Evolutionary conservation across 441 rosid genomes (phyloP).

Genomic region (Theobroma grandiflorum): DNA sequence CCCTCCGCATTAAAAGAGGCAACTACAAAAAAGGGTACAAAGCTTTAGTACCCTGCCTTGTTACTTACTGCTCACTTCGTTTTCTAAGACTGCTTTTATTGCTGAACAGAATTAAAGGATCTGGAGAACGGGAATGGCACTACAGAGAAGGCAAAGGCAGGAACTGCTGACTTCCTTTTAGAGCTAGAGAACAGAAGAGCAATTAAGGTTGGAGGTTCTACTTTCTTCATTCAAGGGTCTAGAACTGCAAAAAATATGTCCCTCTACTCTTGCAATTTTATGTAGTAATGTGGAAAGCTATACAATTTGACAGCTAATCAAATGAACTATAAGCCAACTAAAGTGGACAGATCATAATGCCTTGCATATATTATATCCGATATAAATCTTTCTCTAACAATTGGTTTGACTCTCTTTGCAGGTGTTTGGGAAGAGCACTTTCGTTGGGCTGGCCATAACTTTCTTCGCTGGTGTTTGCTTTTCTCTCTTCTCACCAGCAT

Average conservation of each 20-base stretch:
- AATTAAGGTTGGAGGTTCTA: constrained; percentile 59
- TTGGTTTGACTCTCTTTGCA: constrained; percentile 35
- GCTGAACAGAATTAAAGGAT: constrained; percentile 32
- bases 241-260: not conserved
- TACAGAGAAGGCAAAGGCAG: constrained; percentile 57
- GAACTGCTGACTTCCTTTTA: constrained; percentile 76
- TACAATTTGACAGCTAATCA: not conserved
- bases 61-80: constrained; percentile 6
- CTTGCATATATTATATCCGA: not conserved
- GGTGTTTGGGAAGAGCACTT: constrained; percentile 79
- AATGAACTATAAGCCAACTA: not conserved
- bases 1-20: constrained; percentile 24
- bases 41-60: not conserved
- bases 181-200: constrained; percentile 81
- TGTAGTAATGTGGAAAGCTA: not conserved
- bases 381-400: not conserved
- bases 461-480: constrained; percentile 81
- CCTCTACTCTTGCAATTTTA: not conserved
- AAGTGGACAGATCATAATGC: not conserved
- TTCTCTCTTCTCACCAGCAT: constrained; percentile 87
- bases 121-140: constrained; percentile 38
- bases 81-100: not conserved
- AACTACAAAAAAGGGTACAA: constrained; percentile 34
- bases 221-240: constrained; percentile 5
- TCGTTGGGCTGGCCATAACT: constrained; percentile 68